Evolutionary conservation across 2,329 filamentous ascomycete genomes (phyloP).

Genomic region (Pseudogymnoascus sp.): DNA sequence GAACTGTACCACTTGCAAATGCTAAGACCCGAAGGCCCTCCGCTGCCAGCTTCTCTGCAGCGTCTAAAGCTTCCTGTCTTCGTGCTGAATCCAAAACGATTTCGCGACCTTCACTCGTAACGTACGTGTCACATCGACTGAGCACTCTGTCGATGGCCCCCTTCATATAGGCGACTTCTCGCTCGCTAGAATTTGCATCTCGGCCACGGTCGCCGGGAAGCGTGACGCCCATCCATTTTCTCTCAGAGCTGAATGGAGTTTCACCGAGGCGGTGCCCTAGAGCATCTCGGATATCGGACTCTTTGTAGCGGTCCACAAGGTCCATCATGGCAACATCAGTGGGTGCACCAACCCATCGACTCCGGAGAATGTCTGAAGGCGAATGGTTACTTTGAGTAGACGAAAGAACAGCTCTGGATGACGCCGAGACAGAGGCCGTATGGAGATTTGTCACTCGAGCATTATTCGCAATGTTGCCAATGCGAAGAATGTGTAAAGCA

Average conservation of each 20-base stretch:
- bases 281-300: slow-evolving; percentile 82
- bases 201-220: slow-evolving; percentile 41
- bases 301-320: slow-evolving; percentile 79
- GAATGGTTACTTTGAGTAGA: slow-evolving; percentile 61
- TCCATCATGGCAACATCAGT: slow-evolving; percentile 97
- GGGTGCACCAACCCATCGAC: slow-evolving; percentile 91
- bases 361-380: slow-evolving; percentile 55
- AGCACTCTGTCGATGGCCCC: slow-evolving; percentile 85
- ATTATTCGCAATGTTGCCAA: slow-evolving; percentile 96
- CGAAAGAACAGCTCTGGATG: slow-evolving; percentile 72
- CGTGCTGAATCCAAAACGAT: slow-evolving; percentile 71
- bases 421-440: slow-evolving; percentile 59
- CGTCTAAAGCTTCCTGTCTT: slow-evolving; percentile 64
- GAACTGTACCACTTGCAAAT: slow-evolving; percentile 76
- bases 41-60: slow-evolving; percentile 77
- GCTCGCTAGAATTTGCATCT: slow-evolving; percentile 36
- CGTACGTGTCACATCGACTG: slow-evolving; percentile 79
- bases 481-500: slow-evolving; percentile 71
- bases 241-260: slow-evolving; percentile 90
- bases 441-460: slow-evolving; percentile 67
- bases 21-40: slow-evolving; percentile 85
- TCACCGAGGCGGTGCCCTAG: slow-evolving; percentile 76
- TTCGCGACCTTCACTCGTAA: slow-evolving; percentile 78
- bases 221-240: slow-evolving; percentile 98
- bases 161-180: slow-evolving; percentile 89